Percentiles rank a stretch among this genome's conserved stretches.
Conservation (phyloP, 441 rosid species). For the Omphalea diandra region DNA sequence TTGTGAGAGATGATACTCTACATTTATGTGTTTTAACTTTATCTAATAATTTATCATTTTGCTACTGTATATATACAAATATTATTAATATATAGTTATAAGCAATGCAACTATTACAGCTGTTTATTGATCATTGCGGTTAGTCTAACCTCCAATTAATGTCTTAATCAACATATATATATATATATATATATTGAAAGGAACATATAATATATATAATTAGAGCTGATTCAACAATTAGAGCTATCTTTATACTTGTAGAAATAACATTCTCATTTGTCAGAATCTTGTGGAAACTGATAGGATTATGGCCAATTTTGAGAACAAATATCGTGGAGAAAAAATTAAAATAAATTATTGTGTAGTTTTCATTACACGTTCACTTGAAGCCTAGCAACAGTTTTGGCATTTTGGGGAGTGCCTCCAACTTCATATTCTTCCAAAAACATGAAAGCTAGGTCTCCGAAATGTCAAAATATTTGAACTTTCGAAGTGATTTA, state of each 20-base stretch:
- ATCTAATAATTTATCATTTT: too few relatives aligned
- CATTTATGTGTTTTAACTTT: too few relatives aligned
- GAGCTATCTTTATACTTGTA: neutral
- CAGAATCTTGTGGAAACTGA: neutral
- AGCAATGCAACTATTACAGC: neutral
- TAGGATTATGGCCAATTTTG: neutral
- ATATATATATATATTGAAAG: too few relatives aligned
- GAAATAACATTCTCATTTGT: neutral
- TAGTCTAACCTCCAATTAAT: neutral
- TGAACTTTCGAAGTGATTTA: too few relatives aligned
- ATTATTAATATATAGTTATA: too few relatives aligned
- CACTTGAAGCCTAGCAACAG: too few relatives aligned
- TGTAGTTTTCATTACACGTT: neutral
- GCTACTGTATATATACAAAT: too few relatives aligned
- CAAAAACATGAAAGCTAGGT: neutral
- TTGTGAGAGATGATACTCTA: too few relatives aligned
- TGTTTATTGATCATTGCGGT: too few relatives aligned
- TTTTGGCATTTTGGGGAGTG: neutral
- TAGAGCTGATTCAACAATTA: neutral
- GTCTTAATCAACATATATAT: slow-evolving; percentile 2
- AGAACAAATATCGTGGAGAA: neutral
- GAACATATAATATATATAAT: too few relatives aligned
- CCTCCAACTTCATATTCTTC: neutral
- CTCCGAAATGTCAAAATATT: neutral
- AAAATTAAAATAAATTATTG: neutral